Conservation (phyloP, 108 stramenopile species). For the Discostella pseudostelligera region DNA sequence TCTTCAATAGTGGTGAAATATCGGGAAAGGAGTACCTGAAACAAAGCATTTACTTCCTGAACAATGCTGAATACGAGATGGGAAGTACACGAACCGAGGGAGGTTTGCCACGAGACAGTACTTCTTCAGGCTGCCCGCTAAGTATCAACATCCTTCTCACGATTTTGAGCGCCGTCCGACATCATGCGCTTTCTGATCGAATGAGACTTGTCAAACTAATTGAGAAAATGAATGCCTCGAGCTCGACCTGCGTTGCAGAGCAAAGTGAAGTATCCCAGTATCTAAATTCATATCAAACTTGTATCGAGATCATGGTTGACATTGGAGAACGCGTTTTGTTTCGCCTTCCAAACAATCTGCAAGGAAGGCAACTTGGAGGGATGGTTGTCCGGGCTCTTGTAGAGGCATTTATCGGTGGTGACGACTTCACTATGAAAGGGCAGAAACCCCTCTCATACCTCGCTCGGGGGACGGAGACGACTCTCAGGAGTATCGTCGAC, state of each 20-base stretch:
- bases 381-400: constrained; percentile 37
- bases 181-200: constrained; percentile 20
- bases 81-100: constrained; percentile 3
- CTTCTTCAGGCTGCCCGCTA: constrained; percentile 7
- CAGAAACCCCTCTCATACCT: constrained; percentile 18
- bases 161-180: constrained; percentile 27
- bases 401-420: constrained; percentile 23
- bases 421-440: constrained; percentile 3
- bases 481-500: constrained; percentile 26
- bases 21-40: constrained; percentile 32
- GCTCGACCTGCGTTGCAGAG: not conserved
- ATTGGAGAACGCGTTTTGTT: constrained; percentile 48
- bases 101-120: not conserved
- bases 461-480: constrained; percentile 8
- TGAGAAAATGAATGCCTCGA: not conserved
- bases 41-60: constrained; percentile 30
- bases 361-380: constrained; percentile 28
- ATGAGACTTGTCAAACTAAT: constrained; percentile 17
- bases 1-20: not conserved
- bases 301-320: constrained; percentile 44
- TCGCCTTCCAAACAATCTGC: constrained; percentile 33
- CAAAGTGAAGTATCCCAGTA: constrained; percentile 2
- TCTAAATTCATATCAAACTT: constrained; percentile 37
- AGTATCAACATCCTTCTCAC: constrained; percentile 24
- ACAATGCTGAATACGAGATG: constrained; percentile 19